Evolutionary conservation across 2,329 filamentous ascomycete genomes (phyloP), one percentile per base, ranked within the genome.

Genomic region (Cryphonectria parasitica): DNA sequence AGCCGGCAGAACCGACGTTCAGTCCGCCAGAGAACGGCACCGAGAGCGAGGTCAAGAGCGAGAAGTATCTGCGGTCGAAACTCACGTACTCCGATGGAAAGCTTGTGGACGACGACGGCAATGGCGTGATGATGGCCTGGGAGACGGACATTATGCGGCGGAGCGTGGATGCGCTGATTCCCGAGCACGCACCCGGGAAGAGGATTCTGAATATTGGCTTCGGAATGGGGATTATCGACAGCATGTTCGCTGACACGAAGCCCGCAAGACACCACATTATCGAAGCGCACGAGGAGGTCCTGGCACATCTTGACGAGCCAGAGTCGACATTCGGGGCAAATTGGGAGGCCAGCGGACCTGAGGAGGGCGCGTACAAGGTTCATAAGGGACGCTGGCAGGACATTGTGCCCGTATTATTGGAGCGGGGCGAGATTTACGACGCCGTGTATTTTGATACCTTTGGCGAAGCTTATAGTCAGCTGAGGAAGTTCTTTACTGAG

Each of bases 361-460:
- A 86, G 56, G 86, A 88, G 36, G 92, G 91, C 13, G 92, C 92
- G 75, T 91, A 89, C 81, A 89, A 91, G 75, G 87, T 97, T 34
- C 89, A 93, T 78, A 83, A 87, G 52, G 92, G 94, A 2, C 86
- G 85, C 74, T 97, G 94, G 94, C 94, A 97, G 80, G 92, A 96
- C 71, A 82, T 96, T 0, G 83, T 95, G 22, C 91, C 91, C 0
- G 83, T 83, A 66, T 83, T 97, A 10, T 82, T 95, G 0, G 87
- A 89, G 71, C 82, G 89, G 56, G 92, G 91, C 13, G 87, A 91
- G 76, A 83, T 89, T 17, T 95, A 95, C 77, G 93, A 97, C 78
- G 93, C 91, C 39, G 93, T 99, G 75, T 99, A 98, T 83, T 98
- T 98, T 77, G 96, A 99, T 78, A 99, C 96, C 0, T 98, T 98